These are phyloP conservation scores for Musa balbisiana DNA, from an alignment of 202 grass and related monocot species.

Conservation along the genomic window DNA sequence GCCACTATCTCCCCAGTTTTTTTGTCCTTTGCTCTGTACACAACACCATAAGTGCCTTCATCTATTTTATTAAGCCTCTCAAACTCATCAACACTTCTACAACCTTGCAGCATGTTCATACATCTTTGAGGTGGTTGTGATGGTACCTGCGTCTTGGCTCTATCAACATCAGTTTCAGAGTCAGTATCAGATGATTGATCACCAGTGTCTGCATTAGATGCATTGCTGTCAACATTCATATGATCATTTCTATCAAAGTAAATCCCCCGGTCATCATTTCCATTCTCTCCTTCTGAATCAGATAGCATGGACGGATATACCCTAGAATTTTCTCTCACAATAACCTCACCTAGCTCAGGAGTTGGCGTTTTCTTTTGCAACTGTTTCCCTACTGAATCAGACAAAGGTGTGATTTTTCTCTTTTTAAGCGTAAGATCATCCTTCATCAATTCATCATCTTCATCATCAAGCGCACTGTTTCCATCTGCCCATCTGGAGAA, in stretches of 20 bases:
- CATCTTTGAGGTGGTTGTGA: constrained; percentile 31
- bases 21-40: constrained; percentile 76
- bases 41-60: constrained; percentile 87
- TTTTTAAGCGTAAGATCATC: constrained; percentile 27
- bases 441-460: constrained; percentile 28
- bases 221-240: constrained; percentile 41
- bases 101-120: constrained; percentile 82
- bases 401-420: constrained; percentile 43
- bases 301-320: constrained; percentile 31
- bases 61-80: constrained; percentile 79
- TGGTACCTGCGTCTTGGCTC: constrained; percentile 41
- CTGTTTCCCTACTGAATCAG: constrained; percentile 23
- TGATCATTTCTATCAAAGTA: constrained; percentile 27
- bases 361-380: constrained; percentile 27
- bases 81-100: constrained; percentile 86
- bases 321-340: constrained; percentile 41
- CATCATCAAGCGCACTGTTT: constrained; percentile 23
- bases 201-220: constrained; percentile 17
- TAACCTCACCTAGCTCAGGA: constrained; percentile 43
- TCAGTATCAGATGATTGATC: constrained; percentile 23
- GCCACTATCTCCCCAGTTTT: constrained; percentile 81
- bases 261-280: constrained; percentile 21
- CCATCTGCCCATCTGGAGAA: constrained; percentile 69
- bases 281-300: constrained; percentile 36
- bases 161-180: constrained; percentile 24